These are phyloP conservation scores for Lactifluus pinguis DNA, from an alignment of 768 basidiomycete species.

Conservation along the genomic window DNA sequence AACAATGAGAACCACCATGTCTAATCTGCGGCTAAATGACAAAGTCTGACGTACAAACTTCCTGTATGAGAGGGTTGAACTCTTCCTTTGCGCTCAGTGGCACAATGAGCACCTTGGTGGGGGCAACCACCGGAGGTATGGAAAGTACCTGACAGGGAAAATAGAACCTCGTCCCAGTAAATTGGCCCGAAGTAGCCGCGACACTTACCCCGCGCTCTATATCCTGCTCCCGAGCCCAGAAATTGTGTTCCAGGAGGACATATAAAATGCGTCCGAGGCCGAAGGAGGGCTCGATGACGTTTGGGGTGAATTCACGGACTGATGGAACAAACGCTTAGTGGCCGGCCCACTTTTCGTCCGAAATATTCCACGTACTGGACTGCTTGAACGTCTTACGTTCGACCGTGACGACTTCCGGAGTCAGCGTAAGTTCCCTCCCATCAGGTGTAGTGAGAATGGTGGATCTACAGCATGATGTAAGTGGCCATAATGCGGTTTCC, in stretches of 20 bases:
- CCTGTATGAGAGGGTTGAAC: constrained; percentile 73
- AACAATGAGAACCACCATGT: constrained; percentile 7
- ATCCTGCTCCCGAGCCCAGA: constrained; percentile 91
- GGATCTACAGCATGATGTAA: constrained; percentile 36
- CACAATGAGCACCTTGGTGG: constrained; percentile 94
- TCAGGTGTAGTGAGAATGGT: constrained; percentile 44
- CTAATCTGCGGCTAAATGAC: constrained; percentile 11
- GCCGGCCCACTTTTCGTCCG: constrained; percentile 2
- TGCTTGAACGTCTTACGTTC: constrained; percentile 83
- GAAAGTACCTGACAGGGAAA: constrained; percentile 63
- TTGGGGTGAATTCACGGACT: constrained; percentile 95
- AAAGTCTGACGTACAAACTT: constrained; percentile 64
- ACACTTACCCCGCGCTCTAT: constrained; percentile 76
- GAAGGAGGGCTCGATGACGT: constrained; percentile 98
- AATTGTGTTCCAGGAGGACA: constrained; percentile 87
- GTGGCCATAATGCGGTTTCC: constrained; percentile 5
- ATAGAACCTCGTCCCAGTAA: constrained; percentile 11
- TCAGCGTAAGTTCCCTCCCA: constrained; percentile 60
- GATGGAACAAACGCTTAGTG: constrained; percentile 21
- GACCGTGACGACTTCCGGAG: constrained; percentile 66
- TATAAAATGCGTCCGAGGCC: constrained; percentile 96
- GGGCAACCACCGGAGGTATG: constrained; percentile 81
- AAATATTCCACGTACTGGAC: constrained; percentile 44
- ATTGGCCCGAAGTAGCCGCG: background rate
- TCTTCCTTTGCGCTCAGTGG: constrained; percentile 82